These are phyloP conservation scores for Rhodotorula graminis DNA, from an alignment of 768 basidiomycete genomes.

Conservation along the genomic window DNA sequence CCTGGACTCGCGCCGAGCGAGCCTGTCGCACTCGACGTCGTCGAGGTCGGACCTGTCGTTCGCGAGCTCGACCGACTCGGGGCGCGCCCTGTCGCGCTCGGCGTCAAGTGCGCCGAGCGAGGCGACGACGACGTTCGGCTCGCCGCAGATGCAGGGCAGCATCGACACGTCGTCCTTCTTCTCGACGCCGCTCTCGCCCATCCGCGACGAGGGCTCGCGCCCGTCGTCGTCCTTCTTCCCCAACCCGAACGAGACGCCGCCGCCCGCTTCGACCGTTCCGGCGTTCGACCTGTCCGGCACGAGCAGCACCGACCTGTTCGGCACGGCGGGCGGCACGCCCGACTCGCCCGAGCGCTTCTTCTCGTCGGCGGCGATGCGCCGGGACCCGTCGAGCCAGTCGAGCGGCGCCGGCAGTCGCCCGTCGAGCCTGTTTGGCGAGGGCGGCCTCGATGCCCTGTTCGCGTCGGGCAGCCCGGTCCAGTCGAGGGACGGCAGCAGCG, in stretches of 20 bases:
- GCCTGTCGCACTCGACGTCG: constrained; percentile 14
- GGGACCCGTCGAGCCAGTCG: constrained; percentile 6
- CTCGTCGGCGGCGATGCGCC: constrained; percentile 1
- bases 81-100: not conserved
- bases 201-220: constrained; percentile 6
- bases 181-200: constrained; percentile 21
- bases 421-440: constrained; percentile 25
- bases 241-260: not conserved
- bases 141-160: constrained; percentile 7
- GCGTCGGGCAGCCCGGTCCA: constrained; percentile 3
- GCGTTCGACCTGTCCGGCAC: constrained; percentile 10
- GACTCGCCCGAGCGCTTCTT: constrained; percentile 17
- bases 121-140: not conserved
- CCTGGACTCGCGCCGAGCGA: not conserved
- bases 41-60: constrained; percentile 4
- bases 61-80: constrained; percentile 2
- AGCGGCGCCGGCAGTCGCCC: constrained; percentile 1
- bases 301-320: not conserved
- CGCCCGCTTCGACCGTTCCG: not conserved
- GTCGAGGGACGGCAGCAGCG: not conserved
- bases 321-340: not conserved
- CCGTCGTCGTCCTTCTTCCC: constrained; percentile 28
- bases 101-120: not conserved
- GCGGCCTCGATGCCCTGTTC: not conserved
- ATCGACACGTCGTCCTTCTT: constrained; percentile 34